Evolutionary conservation across 1,284 basidiomycete species (phyloP), one percentile per base, ranked within the genome.

Genomic region (Rugosomyces carneus): DNA sequence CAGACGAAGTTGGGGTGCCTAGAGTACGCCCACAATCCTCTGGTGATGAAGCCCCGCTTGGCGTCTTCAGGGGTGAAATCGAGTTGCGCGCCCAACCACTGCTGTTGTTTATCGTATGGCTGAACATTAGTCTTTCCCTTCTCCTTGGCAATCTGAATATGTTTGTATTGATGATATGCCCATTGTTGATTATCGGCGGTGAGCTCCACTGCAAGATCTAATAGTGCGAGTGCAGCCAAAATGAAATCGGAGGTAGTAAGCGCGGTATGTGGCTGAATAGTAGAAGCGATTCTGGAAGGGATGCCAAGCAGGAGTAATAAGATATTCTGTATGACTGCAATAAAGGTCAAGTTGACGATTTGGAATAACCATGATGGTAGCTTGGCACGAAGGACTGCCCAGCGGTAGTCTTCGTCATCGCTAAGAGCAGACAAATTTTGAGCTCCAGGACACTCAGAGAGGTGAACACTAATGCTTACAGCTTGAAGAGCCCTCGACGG

Each of bases 1-100:
- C 87, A 92, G 0, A 84, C 69, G 65, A 93, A 94, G 63, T 96
- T 96, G 15, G 94, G 93, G 63, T 98, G 94, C 13, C 94, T 73
- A 2, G 80, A 82, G 72, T 82, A 92, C 1, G 80, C 77, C 88
- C 89, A 97, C 8, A 97, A 65, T 0, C 93, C 93, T 10, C 74
- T 73, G 0, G 90, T 92, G 19, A 86, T 69, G 62, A 97, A 97
- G 0, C 94, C 94, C 5, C 93, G 74, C 53, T 84, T 71, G 4
- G 75, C 76, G 59, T 92, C 89, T 11, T 73, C 73, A 20, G 76
- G 68, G 1, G 76, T 80, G 80, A 80, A 89, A 42, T 72, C 53
- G 40, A 84, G 69, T 34, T 75, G 69, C 19, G 84, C 77, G 11
- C 80, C 78, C 5, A 70, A 67, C 87, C 88, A 89, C 3, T 86